Conservation (phyloP, 2,329 filamentous ascomycete species). For the Ophiosphaerella narmari region DNA sequence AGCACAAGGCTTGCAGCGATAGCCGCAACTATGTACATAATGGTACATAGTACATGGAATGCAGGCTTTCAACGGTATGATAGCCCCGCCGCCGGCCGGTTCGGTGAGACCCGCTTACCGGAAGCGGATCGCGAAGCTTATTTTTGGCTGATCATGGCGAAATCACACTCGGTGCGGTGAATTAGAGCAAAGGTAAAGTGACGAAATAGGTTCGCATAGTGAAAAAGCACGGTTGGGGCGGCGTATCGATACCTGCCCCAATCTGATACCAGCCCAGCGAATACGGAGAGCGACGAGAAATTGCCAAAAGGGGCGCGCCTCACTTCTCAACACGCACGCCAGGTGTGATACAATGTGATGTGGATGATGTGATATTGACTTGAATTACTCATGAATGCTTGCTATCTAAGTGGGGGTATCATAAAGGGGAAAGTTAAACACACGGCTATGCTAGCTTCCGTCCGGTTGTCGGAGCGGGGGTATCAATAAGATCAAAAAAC, state of each 20-base stretch:
- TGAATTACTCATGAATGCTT: conserved; percentile 6
- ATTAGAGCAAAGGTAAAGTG: conserved; percentile 7
- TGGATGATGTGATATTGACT: neutral
- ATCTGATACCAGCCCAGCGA: neutral
- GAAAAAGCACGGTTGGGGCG: conserved; percentile 1
- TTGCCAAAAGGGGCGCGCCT: conserved; percentile 18
- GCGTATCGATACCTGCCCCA: conserved; percentile 7
- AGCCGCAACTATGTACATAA: conserved; percentile 19
- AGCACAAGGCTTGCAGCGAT: conserved; percentile 26
- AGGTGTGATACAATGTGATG: conserved; percentile 20
- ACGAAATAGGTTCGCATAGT: conserved; percentile 3
- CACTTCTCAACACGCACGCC: conserved; percentile 28
- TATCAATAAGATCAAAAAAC: conserved; percentile 22
- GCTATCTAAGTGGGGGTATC: conserved; percentile 29
- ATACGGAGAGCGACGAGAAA: conserved; percentile 1
- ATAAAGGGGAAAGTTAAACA: conserved; percentile 33
- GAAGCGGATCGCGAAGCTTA: conserved; percentile 23
- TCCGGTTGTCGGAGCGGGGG: conserved; percentile 28
- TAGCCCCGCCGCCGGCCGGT: neutral
- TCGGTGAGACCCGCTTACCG: conserved; percentile 19
- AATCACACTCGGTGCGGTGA: conserved; percentile 9
- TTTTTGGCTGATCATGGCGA: conserved; percentile 20
- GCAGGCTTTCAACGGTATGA: conserved; percentile 15
- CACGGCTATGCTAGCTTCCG: conserved; percentile 26
- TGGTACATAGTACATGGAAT: conserved; percentile 9